A percentile compares a stretch with the other conserved stretches of the same genome.
Evolutionary conservation across 2,329 filamentous ascomycete genomes (phyloP).

Genomic region (Penicillium paneum): DNA sequence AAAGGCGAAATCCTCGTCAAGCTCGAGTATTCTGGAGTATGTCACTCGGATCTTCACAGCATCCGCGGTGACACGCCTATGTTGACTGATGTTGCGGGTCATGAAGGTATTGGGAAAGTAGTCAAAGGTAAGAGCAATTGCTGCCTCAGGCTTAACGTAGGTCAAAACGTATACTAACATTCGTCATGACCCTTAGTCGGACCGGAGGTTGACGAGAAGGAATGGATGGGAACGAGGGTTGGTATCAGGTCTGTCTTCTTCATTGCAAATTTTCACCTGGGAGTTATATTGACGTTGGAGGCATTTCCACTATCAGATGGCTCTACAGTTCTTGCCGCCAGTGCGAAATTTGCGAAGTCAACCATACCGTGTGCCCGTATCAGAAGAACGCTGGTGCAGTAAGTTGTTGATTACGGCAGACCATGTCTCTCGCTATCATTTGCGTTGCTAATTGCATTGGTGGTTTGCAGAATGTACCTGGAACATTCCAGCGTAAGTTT

Average conservation of each 20-base stretch:
- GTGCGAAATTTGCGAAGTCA: conserved; percentile 40
- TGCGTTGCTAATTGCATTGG: neutral
- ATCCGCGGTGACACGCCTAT: conserved; percentile 43
- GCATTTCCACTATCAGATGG: conserved; percentile 27
- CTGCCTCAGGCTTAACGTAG: neutral
- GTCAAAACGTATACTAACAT: neutral
- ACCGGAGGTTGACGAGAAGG: conserved; percentile 22
- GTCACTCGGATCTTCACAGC: conserved; percentile 49
- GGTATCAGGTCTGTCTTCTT: conserved; percentile 30
- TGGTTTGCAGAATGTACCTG: conserved; percentile 33
- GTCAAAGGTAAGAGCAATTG: conserved; percentile 27
- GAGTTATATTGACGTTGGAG: neutral
- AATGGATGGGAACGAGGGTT: conserved; percentile 32
- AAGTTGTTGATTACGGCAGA: conserved; percentile 9
- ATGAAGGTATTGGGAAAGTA: conserved; percentile 47
- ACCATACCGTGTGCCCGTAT: conserved; percentile 39
- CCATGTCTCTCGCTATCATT: neutral
- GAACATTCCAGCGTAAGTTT: conserved; percentile 37
- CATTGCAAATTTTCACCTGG: neutral
- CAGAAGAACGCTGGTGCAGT: conserved; percentile 40
- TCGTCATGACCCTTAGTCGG: conserved; percentile 21
- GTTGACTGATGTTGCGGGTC: conserved; percentile 47
- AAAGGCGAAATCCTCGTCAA: conserved; percentile 47
- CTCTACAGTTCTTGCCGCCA: conserved; percentile 38
- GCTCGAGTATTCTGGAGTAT: conserved; percentile 48